Evolutionary conservation across 164 flowering plant genomes (phyloP).

Genomic region (Chimonanthus praecox): DNA sequence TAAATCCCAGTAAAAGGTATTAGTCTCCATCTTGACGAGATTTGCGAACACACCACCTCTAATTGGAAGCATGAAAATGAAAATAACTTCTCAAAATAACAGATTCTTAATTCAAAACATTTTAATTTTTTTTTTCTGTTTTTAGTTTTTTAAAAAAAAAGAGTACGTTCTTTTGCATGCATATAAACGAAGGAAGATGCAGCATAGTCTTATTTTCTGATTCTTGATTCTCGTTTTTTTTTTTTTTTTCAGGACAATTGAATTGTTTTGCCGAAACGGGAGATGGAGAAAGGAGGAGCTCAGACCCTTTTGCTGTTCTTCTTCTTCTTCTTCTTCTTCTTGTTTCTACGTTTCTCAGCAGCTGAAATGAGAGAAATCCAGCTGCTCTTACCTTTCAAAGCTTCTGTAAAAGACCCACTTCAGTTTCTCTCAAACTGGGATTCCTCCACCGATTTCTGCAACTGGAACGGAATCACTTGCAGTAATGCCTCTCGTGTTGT

Average conservation of each 20-base stretch:
- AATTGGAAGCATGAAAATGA: no score
- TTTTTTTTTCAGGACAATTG: neutral
- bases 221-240: neutral
- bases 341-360: conserved; percentile 10
- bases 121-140: no score
- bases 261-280: neutral
- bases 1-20: no score
- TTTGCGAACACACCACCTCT: no score
- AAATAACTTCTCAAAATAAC: no score
- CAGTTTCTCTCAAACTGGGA: conserved; percentile 49
- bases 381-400: conserved; percentile 51
- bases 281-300: conserved; percentile 13
- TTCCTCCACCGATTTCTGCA: conserved; percentile 35
- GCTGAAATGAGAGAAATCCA: conserved; percentile 28
- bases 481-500: conserved; percentile 34
- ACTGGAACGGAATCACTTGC: conserved; percentile 66
- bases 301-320: conserved; percentile 5
- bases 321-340: conserved; percentile 9
- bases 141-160: no score
- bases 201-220: no score
- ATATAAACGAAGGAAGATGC: no score
- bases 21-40: no score
- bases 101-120: no score
- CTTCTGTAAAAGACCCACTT: conserved; percentile 46
- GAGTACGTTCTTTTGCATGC: no score